Evolutionary conservation across 371 early-diverging fungal species (phyloP).

Genomic region (Lichtheimia ramosa): DNA sequence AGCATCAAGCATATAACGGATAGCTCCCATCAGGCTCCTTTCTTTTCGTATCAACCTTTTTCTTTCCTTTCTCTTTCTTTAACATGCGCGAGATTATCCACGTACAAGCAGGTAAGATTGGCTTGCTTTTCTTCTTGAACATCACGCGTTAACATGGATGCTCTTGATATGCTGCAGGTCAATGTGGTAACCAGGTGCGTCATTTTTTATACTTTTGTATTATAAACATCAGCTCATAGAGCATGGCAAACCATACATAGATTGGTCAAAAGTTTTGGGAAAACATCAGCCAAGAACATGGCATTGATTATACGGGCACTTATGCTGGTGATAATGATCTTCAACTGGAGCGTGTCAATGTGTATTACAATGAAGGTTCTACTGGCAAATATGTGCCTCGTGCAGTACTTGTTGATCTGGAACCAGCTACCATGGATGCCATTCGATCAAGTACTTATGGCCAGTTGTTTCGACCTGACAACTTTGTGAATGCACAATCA

Average conservation of each 20-base stretch:
- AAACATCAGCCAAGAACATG: slow-evolving; percentile 92
- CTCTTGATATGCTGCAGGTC: slow-evolving; percentile 60
- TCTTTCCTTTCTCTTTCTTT: neutral
- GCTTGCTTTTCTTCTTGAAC: slow-evolving; percentile 7
- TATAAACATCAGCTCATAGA: neutral
- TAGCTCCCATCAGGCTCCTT: too few relatives aligned
- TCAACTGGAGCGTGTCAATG: slow-evolving; percentile 93
- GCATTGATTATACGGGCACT: slow-evolving; percentile 77
- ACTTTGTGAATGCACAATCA: slow-evolving; percentile 83
- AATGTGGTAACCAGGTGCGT: slow-evolving; percentile 81
- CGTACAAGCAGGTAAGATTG: slow-evolving; percentile 87
- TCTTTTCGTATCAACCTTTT: neutral
- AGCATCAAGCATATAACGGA: too few relatives aligned
- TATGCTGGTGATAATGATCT: slow-evolving; percentile 82
- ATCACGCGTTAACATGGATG: neutral
- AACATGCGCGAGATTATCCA: slow-evolving; percentile 99
- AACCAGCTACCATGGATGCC: slow-evolving; percentile 99
- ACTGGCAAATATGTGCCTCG: slow-evolving; percentile 88
- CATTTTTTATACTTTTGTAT: neutral
- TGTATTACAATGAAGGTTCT: slow-evolving; percentile 96
- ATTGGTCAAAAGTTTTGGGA: slow-evolving; percentile 96
- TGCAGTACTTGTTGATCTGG: slow-evolving; percentile 97
- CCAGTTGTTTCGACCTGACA: slow-evolving; percentile 84
- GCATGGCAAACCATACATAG: slow-evolving; percentile 64
- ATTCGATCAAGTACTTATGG: slow-evolving; percentile 75